A percentile compares a stretch with the other conserved stretches of the same genome.
phyloP scores from a whole-genome alignment of 371 early-diverging fungal species.

The Quaeritorhiza haematococci region DNA sequence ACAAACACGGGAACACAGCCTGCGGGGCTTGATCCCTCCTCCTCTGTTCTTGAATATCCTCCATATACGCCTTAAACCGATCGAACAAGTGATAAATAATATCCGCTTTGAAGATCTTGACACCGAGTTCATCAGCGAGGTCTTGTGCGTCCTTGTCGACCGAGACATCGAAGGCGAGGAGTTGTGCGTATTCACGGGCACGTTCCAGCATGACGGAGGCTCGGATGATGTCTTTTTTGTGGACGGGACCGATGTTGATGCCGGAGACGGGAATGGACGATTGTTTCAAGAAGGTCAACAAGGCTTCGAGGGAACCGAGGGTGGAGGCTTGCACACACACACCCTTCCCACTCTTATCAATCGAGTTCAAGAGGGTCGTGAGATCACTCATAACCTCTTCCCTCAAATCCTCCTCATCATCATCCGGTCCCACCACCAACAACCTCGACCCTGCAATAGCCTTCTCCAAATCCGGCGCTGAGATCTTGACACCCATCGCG shows the following conservation, averaged over 20 bases:
- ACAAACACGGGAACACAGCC: conserved; percentile 95
- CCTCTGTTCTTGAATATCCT: conserved; percentile 73
- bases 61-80: conserved; percentile 64
- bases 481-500: conserved; percentile 96
- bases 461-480: conserved; percentile 94
- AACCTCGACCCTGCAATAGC: conserved; percentile 98
- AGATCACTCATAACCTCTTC: conserved; percentile 93
- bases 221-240: conserved; percentile 96
- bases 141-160: conserved; percentile 95
- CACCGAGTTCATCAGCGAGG: conserved; percentile 87
- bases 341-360: conserved; percentile 88
- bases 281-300: conserved; percentile 90
- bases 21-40: conserved; percentile 82
- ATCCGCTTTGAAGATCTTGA: conserved; percentile 95
- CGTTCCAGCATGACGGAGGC: conserved; percentile 91
- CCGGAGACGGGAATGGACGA: conserved; percentile 96
- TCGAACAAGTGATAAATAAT: conserved; percentile 99
- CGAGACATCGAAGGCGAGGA: conserved; percentile 99
- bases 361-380: conserved; percentile 64
- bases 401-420: conserved; percentile 92
- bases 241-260: conserved; percentile 98
- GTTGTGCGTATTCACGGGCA: conserved; percentile 84
- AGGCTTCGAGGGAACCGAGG: conserved; percentile 98
- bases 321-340: conserved; percentile 99
- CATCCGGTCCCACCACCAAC: conserved; percentile 89